A percentile compares a stretch with the other conserved stretches of the same genome.
Evolutionary conservation across 805 yeast genomes (phyloP).

Genomic region (Hanseniaspora guilliermondii): DNA sequence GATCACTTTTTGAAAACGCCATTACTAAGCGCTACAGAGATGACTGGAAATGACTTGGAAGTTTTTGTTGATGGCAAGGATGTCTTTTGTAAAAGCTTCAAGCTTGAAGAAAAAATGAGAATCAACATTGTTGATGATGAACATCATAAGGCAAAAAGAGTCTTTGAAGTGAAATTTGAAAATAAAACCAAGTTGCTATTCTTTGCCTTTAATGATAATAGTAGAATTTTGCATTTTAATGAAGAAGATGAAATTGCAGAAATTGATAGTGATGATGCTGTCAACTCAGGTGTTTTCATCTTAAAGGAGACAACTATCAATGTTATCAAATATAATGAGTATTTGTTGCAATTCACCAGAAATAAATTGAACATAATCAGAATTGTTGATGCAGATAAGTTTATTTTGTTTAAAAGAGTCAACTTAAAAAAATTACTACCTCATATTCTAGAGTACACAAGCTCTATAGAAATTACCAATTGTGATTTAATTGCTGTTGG

Average conservation of each 20-base stretch:
- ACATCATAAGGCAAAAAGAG: not conserved
- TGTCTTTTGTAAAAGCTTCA: not conserved
- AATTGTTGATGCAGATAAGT: constrained; percentile 3
- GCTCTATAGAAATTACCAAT: not conserved
- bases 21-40: not conserved
- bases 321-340: not conserved
- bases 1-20: not conserved
- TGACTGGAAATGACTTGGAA: not conserved
- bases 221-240: constrained; percentile 8
- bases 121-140: constrained; percentile 2
- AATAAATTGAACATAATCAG: constrained; percentile 1
- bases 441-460: constrained; percentile 5
- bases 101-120: constrained; percentile 2
- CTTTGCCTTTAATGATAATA: not conserved
- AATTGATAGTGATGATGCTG: constrained; percentile 3
- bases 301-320: constrained; percentile 4
- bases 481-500: not conserved
- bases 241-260: constrained; percentile 10
- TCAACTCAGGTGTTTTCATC: constrained; percentile 9
- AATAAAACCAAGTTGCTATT: not conserved
- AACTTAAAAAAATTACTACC: not conserved
- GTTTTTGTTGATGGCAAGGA: not conserved
- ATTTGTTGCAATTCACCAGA: constrained; percentile 4
- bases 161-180: not conserved
- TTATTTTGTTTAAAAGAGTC: not conserved